Base-by-base conservation (phyloP, 331 rosid genomes). In the Saraca asoca region DNA sequence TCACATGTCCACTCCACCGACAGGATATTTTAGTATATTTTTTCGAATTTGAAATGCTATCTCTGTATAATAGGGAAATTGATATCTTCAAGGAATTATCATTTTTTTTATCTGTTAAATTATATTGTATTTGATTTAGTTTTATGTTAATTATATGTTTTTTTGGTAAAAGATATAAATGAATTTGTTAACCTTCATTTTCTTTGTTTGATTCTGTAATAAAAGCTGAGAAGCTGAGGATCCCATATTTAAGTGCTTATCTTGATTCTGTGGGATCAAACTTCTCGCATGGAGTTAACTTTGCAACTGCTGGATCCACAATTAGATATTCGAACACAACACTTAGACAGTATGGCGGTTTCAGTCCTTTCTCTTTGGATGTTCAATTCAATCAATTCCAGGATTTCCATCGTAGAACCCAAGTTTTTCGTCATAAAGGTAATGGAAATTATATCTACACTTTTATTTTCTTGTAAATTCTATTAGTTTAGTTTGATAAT, bases 261-360 rank as follows among this genome's bases (percentile, higher is more conserved):
- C 79, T 88, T 69, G 96, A 88, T 78, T 73, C 96, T 0, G 78
- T 88, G 41, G 96, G 96, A 6, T 88, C 96, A 58, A 84, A 80
- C 72, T 88, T 81, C 58, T 76, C 81, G 29, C 88, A 82, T 58
- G 96, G 93, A 84, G 93, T 78, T 29, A 88, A 88, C 39, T 88
- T 88, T 45, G 93, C 93, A 16, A 86, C 96, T 4, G 96, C 96
- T 9, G 96, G 96, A 73, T 86, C 96, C 49, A 88, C 93, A 65
- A 77, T 88, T 20, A 78, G 90, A 71, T 85, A 87, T 16, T 93
- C 65, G 65, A 88, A 86, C 51, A 86, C 90, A 72, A 84, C 88
- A 70, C 84, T 76, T 14, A 74, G 66, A 45, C 91, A 88, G 16
- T 8, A 16, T 63, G 96, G 90, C 64, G 96, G 96, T 11, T 72